Conservation (phyloP, 1,284 basidiomycete species). For the Pseudozyma pruni region DNA sequence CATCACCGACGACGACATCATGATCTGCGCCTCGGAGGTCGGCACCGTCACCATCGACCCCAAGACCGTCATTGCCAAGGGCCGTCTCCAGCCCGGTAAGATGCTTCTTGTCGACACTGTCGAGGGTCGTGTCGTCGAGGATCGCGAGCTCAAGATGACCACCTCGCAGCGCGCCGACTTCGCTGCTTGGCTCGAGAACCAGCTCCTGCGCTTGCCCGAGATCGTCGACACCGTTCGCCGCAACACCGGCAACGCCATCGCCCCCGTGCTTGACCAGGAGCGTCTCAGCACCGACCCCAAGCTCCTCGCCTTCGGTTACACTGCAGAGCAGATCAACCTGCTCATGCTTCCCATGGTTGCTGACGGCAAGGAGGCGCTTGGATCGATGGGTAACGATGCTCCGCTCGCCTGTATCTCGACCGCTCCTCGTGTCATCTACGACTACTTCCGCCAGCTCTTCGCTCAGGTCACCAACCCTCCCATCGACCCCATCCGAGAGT, state of each 20-base stretch:
- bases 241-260: conserved; percentile 42
- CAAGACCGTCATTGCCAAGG: conserved; percentile 61
- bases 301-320: conserved; percentile 65
- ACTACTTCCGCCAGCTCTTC: conserved; percentile 67
- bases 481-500: conserved; percentile 66
- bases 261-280: conserved; percentile 56
- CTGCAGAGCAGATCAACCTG: conserved; percentile 62
- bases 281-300: conserved; percentile 62
- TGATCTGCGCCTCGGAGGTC: conserved; percentile 67
- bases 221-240: conserved; percentile 57
- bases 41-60: conserved; percentile 64
- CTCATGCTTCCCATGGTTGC: conserved; percentile 65
- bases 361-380: conserved; percentile 64
- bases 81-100: conserved; percentile 65
- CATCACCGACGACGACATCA: conserved; percentile 66
- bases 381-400: conserved; percentile 66
- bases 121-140: conserved; percentile 65
- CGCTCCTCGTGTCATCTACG: conserved; percentile 62
- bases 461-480: conserved; percentile 67
- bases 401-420: conserved; percentile 63
- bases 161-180: conserved; percentile 65
- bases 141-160: conserved; percentile 64
- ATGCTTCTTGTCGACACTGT: conserved; percentile 67
- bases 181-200: conserved; percentile 66
- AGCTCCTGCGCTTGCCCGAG: conserved; percentile 59